These are phyloP conservation scores for Penicillium brevicompactum DNA, from an alignment of 2,329 filamentous ascomycete genomes.

Conservation along the genomic window DNA sequence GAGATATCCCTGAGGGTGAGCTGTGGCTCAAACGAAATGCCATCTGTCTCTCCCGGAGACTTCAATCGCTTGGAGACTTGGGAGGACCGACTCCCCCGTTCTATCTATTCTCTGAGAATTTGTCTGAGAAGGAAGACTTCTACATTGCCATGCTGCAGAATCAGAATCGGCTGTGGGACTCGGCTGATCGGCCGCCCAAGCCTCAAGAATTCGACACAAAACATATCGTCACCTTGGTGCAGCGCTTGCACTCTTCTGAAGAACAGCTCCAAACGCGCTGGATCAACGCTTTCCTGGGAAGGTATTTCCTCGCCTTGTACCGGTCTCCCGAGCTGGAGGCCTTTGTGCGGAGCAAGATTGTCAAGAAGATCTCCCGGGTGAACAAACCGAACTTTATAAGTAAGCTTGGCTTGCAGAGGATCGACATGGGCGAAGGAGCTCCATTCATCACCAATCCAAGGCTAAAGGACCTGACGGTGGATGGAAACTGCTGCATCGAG, in stretches of 20 bases:
- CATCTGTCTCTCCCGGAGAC: constrained; percentile 73
- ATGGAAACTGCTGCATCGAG: constrained; percentile 86
- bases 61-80: constrained; percentile 54
- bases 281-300: constrained; percentile 88
- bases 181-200: constrained; percentile 62
- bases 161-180: constrained; percentile 68
- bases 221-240: constrained; percentile 86
- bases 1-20: constrained; percentile 82
- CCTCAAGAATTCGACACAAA: constrained; percentile 79
- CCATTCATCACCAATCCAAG: constrained; percentile 88
- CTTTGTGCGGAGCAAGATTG: constrained; percentile 80
- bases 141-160: constrained; percentile 90
- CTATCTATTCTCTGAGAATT: constrained; percentile 91
- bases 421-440: constrained; percentile 83
- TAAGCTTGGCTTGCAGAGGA: constrained; percentile 76
- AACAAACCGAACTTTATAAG: constrained; percentile 90
- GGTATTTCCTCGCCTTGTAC: constrained; percentile 85
- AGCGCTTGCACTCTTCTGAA: constrained; percentile 86
- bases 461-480: constrained; percentile 84
- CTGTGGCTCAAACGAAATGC: constrained; percentile 95
- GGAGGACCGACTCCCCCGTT: constrained; percentile 75
- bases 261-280: constrained; percentile 88
- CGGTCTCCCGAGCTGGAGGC: constrained; percentile 79
- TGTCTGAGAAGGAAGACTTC: constrained; percentile 97
- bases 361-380: constrained; percentile 92